These are phyloP conservation scores for Boletus rufocinnamomeus DNA, from an alignment of 768 basidiomycete species.

Conservation along the genomic window DNA sequence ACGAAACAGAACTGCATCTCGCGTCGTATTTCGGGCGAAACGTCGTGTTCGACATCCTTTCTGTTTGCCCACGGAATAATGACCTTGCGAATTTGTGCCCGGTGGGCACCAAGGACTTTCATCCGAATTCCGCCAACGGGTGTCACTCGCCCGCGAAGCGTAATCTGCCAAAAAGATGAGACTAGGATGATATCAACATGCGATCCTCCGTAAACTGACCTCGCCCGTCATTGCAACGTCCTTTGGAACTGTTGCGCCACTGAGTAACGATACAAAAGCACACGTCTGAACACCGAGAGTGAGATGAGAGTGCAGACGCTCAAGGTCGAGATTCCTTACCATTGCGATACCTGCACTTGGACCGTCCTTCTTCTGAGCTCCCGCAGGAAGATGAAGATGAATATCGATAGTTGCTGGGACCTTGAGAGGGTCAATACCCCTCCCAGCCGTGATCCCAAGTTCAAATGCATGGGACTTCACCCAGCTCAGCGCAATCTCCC, in stretches of 20 bases:
- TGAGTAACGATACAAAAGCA: slow-evolving; percentile 84
- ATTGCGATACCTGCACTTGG: slow-evolving; percentile 90
- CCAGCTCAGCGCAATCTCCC: slow-evolving; percentile 89
- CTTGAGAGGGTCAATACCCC: slow-evolving; percentile 73
- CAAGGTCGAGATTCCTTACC: slow-evolving; percentile 42
- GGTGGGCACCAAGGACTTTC: slow-evolving; percentile 87
- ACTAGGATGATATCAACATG: not conserved
- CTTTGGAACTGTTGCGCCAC: slow-evolving; percentile 69
- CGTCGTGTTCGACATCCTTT: slow-evolving; percentile 87
- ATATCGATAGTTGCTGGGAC: slow-evolving; percentile 74
- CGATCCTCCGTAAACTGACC: slow-evolving; percentile 37
- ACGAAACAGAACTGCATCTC: slow-evolving; percentile 86
- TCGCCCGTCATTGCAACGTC: slow-evolving; percentile 91
- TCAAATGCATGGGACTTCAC: slow-evolving; percentile 85
- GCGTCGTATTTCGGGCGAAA: slow-evolving; percentile 67
- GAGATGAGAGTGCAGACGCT: not conserved
- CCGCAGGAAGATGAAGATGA: slow-evolving; percentile 86
- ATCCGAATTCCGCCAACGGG: slow-evolving; percentile 92
- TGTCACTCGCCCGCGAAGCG: slow-evolving; percentile 77
- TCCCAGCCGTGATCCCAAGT: slow-evolving; percentile 69
- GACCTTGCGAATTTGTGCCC: slow-evolving; percentile 80
- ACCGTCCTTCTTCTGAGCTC: slow-evolving; percentile 92
- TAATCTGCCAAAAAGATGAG: slow-evolving; percentile 51
- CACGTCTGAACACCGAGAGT: slow-evolving; percentile 52
- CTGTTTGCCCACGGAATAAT: slow-evolving; percentile 83